Base-by-base conservation (phyloP, 169 alveolate species). In the Eimeria acervulina region DNA sequence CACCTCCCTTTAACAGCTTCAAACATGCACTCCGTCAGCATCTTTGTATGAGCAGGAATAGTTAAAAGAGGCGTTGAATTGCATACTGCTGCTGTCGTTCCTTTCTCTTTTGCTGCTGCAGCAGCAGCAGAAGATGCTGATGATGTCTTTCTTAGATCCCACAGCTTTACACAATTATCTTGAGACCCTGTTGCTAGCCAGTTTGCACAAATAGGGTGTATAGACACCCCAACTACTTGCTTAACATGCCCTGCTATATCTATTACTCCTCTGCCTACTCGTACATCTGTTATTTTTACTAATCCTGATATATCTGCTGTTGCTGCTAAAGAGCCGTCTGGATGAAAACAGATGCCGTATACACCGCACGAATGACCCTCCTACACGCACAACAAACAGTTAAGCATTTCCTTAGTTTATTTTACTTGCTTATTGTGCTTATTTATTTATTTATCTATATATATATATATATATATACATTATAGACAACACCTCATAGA, bases 71-170 rank as follows among this genome's bases (percentile, higher is more conserved):
- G 63, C 47, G 95, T 17, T 21, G 44, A 7, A 1, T n/a, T 10
- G 1, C 66, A 7, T 89, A 66, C 87, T 26, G 95, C 95, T 15
- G 95, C 55, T 23, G 87, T 28, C 10, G 78, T 81, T 23, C 13
- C 47, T 23, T 3, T 70, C 3, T 89, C 84, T 23, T 52, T 40
- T 26, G 89, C 92, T 44, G 91, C 91, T 15, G 44, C 55, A 2
- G 84, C 84, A 15, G 70, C 84, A 7, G 51, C 21, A 13, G 89
- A 38, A 59, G 55, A 42, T 51, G n/a, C n/a, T n/a, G n/a, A n/a
- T n/a, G n/a, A n/a, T n/a, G n/a, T n/a, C n/a, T 97, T 98, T 95
- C 99, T 98, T 38, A 98, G 81, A 96, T 99, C 99, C 99, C 99
- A 99, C 7, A 99, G 95, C 96, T 97, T 98, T 42, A 98, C 98